Evolutionary conservation across 2,329 filamentous ascomycete genomes (phyloP).

Genomic region (Shiraia bambusicola): DNA sequence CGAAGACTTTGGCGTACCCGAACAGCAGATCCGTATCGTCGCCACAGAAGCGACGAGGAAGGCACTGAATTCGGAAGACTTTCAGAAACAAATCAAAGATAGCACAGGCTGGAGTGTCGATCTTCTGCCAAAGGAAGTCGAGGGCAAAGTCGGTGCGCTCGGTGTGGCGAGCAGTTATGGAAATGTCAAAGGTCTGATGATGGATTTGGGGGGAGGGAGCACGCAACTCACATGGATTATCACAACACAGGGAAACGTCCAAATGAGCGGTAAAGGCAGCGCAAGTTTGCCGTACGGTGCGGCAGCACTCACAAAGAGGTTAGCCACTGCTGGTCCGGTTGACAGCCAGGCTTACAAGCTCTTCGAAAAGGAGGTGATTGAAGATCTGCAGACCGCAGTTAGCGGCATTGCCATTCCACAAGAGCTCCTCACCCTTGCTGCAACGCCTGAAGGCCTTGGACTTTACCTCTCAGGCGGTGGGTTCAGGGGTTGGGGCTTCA

Average conservation of each 20-base stretch:
- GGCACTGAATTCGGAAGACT: constrained; percentile 70
- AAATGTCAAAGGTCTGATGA: constrained; percentile 73
- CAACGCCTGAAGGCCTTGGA: constrained; percentile 45
- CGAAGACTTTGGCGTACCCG: constrained; percentile 65
- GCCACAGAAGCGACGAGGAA: constrained; percentile 88
- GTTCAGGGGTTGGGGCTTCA: constrained; percentile 86
- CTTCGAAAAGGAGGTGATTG: constrained; percentile 57
- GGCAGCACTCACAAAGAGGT: constrained; percentile 61
- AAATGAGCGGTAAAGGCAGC: constrained; percentile 49
- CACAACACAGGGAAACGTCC: constrained; percentile 50
- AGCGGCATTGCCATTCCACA: constrained; percentile 58
- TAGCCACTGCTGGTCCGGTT: constrained; percentile 44
- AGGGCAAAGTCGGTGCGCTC: constrained; percentile 79
- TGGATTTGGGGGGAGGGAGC: constrained; percentile 80
- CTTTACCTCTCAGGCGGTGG: constrained; percentile 88
- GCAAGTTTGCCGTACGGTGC: constrained; percentile 71
- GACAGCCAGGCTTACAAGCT: constrained; percentile 48
- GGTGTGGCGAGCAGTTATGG: constrained; percentile 76
- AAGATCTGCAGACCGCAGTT: constrained; percentile 63
- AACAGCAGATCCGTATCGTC: constrained; percentile 68
- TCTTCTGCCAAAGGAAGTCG: constrained; percentile 74
- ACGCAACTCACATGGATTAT: constrained; percentile 70
- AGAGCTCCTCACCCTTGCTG: constrained; percentile 46
- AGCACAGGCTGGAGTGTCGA: constrained; percentile 68
- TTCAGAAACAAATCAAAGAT: constrained; percentile 64